Evolutionary conservation across 306 rosid species (phyloP).

Genomic region (Quercus variabilis): DNA sequence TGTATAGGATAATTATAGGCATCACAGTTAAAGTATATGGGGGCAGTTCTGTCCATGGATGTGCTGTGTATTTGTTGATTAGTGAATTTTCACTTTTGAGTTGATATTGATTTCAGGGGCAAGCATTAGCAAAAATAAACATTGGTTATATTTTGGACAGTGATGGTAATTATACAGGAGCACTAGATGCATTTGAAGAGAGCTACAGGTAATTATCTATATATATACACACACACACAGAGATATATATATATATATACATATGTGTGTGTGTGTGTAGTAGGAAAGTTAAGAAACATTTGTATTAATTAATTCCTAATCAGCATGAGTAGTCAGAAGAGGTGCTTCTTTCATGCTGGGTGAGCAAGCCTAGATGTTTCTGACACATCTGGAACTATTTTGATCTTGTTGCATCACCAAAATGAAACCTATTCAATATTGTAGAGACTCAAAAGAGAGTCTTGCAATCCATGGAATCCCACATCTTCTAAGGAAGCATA

Average conservation of each 20-base stretch:
- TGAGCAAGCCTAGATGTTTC: slow-evolving; percentile 12
- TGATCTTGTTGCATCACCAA: background rate
- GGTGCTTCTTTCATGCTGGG: slow-evolving; percentile 9
- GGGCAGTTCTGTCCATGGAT: slow-evolving; percentile 7
- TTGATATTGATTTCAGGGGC: slow-evolving; percentile 60
- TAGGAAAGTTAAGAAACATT: background rate
- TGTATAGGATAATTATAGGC: slow-evolving; percentile 2
- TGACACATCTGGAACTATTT: slow-evolving; percentile 4
- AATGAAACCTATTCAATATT: background rate
- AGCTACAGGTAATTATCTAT: slow-evolving; percentile 61
- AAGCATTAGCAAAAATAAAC: slow-evolving; percentile 64
- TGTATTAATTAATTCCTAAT: background rate
- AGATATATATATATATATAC: too few species aligned
- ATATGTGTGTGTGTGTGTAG: background rate
- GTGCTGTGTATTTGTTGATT: slow-evolving; percentile 2
- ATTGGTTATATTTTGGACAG: slow-evolving; percentile 80
- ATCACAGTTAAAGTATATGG: slow-evolving; percentile 3
- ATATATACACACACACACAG: too few species aligned
- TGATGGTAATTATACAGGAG: slow-evolving; percentile 55
- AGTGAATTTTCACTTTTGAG: slow-evolving; percentile 28
- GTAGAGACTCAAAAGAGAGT: too few species aligned
- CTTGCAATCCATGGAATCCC: too few species aligned
- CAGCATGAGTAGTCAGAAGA: background rate
- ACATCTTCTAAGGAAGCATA: too few species aligned
- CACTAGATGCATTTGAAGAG: slow-evolving; percentile 65